Base-by-base conservation (phyloP, 2,329 filamentous ascomycete species). In the Stagonosporopsis tanaceti region DNA sequence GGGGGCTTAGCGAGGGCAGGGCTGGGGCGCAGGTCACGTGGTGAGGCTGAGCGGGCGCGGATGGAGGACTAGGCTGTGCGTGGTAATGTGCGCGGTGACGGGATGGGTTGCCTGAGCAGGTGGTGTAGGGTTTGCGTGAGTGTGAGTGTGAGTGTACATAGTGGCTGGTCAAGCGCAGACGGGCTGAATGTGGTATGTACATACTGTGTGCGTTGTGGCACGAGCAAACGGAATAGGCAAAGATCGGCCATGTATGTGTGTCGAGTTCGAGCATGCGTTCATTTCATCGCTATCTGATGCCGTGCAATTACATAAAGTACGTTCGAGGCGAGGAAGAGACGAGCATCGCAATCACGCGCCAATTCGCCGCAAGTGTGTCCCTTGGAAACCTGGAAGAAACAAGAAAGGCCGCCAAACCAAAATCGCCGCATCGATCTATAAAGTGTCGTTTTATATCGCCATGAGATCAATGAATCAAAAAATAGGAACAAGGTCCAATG, bases 21-120 rank as follows among this genome's bases (percentile, higher is more conserved):
- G 44, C 39, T 44, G 32, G 14, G 17, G 3, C 32, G 6, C 22
- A 2, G 3, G 6, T 17, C 48, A 53, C 34, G 54, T 57, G 48
- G 48, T 45, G 54, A 52, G 54, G 54, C 54, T 57, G 48, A 57
- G 32, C 12, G n/a, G 20, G 22, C n/a, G n/a, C n/a, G n/a, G n/a
- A n/a, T n/a, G n/a, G n/a, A n/a, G 35, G 8, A 14, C 17, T 20
- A 17, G 35, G 35, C 35, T 38, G 17, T 20, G 35, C 11, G 2
- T 17, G 35, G 35, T 22, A 12, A 4, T 38, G 17, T 8, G 35
- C n/a, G 32, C 32, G 32, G 14, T 34, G 32, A 34, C 4, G 5
- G 6, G 4, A 34, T n/a, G 32, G 32, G 32, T n/a, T 5, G 32
- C 32, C 32, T 34, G 32, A 34, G 3, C 32, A n/a, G 32, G 14